Conservation (phyloP, 2,329 filamentous ascomycete genomes). For the Colletotrichum sansevieriae region DNA sequence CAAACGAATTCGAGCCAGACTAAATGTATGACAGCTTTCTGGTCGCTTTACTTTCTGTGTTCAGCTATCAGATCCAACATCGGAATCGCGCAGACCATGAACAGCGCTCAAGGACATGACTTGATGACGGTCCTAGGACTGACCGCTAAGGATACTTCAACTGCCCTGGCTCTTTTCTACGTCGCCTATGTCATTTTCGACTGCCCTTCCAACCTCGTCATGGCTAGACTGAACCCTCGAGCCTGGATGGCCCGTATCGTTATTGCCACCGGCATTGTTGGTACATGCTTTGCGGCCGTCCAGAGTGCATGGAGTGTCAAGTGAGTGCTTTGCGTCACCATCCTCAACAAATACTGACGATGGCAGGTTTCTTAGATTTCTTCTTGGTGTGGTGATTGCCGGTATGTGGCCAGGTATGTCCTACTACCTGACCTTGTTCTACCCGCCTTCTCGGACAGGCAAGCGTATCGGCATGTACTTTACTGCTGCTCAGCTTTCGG, state of each 20-base stretch:
- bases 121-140: conserved; percentile 79
- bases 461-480: conserved; percentile 93
- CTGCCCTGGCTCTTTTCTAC: conserved; percentile 89
- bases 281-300: conserved; percentile 85
- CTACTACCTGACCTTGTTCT: conserved; percentile 92
- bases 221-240: conserved; percentile 86
- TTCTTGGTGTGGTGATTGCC: conserved; percentile 88
- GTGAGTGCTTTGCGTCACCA: conserved; percentile 55
- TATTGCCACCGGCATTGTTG: conserved; percentile 86
- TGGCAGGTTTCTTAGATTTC: conserved; percentile 78
- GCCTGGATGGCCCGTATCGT: conserved; percentile 95
- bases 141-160: conserved; percentile 82
- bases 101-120: conserved; percentile 76
- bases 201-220: conserved; percentile 87
- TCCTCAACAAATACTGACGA: conserved; percentile 37
- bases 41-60: conserved; percentile 91
- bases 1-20: not conserved
- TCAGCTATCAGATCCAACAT: conserved; percentile 93
- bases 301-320: conserved; percentile 87
- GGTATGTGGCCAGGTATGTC: conserved; percentile 98
- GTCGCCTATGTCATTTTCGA: conserved; percentile 94
- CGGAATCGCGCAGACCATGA: conserved; percentile 96
- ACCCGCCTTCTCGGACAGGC: conserved; percentile 86
- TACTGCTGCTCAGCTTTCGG: conserved; percentile 89
- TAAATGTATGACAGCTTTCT: conserved; percentile 72